Base-by-base conservation (phyloP, 768 basidiomycete genomes). In the Russula foetens region DNA sequence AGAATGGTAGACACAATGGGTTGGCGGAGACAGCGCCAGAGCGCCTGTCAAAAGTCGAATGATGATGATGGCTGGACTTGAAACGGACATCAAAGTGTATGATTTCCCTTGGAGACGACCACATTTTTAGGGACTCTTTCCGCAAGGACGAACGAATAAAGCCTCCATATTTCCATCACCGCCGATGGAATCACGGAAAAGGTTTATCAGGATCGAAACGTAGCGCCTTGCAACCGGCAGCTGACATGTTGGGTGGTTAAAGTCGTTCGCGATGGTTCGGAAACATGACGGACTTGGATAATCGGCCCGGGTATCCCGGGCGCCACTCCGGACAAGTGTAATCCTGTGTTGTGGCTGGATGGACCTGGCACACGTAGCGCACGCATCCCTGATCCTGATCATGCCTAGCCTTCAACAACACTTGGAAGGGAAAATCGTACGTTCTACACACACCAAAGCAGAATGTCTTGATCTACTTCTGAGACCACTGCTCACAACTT, bases 401-500 rank as follows among this genome's bases (percentile, higher is more conserved):
- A 61, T 61, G 60, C 15, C 48, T 19, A 51, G n/a, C 35, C 46
- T 71, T 12, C 68, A 67, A 41, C 33, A 67, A 12, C 51, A 69
- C 19, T 26, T 72, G 4, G 72, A 71, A 53, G 73, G 73, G 11
- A 72, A 70, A 66, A 74, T 74, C 21, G 73, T 74, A 51, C 12
- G 73, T 68, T 3, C 11, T 38, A 4, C 14, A 5, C 24, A 3
- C 26, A 21, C 5, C 17, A 21, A 19, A 2, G 23, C n/a, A n/a
- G 28, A n/a, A n/a, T 29, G 15, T 54, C 7, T 45, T 41, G 14
- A 43, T 35, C 56, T 7, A 38, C 12, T 15, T 4, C 21, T 23
- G 11, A 24, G 21, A 47, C 14, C n/a, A 14, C 3, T n/a, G n/a
- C 21, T 17, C 24, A 48, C 29, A 48, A 44, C n/a, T 35, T 49